These are phyloP conservation scores for Pinus tabuliformis DNA, from an alignment of 75 land plant species.

Conservation along the genomic window DNA sequence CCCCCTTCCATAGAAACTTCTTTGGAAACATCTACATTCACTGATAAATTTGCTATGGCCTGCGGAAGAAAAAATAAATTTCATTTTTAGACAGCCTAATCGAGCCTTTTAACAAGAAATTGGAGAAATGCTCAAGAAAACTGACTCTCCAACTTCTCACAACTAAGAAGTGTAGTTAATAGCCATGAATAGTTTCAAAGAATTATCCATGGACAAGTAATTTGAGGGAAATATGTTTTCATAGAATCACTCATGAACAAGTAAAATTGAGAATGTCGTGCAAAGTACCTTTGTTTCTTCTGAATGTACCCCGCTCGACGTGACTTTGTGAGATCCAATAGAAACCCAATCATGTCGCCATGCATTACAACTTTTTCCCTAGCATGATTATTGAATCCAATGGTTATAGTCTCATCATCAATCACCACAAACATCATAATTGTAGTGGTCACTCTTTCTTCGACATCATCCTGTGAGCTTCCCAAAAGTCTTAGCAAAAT, in stretches of 20 bases:
- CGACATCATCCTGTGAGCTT: conserved; percentile 94
- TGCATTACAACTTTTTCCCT: conserved; percentile 94
- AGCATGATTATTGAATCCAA: conserved; percentile 65
- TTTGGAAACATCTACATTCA: conserved; percentile 93
- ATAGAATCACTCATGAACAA: not conserved
- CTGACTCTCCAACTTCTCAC: not conserved
- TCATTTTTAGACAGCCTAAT: not conserved
- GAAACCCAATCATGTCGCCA: conserved; percentile 65
- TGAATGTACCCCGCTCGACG: conserved; percentile 90
- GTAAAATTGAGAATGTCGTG: not conserved
- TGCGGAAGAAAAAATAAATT: conserved; percentile 19
- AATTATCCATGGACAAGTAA: not conserved
- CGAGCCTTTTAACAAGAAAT: not conserved
- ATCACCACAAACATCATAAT: conserved; percentile 94
- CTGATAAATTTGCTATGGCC: conserved; percentile 98
- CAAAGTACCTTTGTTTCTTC: conserved; percentile 90
- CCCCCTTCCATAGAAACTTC: conserved; percentile 94
- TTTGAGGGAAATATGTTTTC: not conserved
- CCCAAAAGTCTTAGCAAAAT: conserved; percentile 72
- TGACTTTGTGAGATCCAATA: conserved; percentile 80
- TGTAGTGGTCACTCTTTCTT: conserved; percentile 92
- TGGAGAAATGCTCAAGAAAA: not conserved
- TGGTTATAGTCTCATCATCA: conserved; percentile 92
- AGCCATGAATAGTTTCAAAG: not conserved
- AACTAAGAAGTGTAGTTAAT: not conserved